Evolutionary conservation across 805 yeast species (phyloP), one percentile per base, ranked within the genome.

Genomic region (Saccharomyces mikatae): DNA sequence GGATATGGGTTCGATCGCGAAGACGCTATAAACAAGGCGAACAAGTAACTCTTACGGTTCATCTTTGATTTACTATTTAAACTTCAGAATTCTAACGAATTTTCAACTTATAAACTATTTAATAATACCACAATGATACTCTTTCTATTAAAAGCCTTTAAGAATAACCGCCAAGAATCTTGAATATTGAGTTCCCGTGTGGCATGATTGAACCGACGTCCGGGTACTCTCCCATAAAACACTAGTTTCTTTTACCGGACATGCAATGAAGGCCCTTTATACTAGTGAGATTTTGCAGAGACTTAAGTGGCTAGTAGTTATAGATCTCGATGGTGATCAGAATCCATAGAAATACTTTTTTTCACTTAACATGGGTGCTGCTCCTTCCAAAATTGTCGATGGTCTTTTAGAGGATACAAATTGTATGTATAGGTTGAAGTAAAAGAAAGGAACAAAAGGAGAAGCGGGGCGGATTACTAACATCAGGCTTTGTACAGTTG

Each of bases 341-440:
- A 26, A 28, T 44, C 29, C n/a, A n/a, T 31, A 31, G 46, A 31
- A 49, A 46, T 17, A 49, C 4, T 41, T 11, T 32, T 31, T 26
- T 41, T 36, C 9, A 4, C 30, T 27, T 21, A 52, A 52, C 21
- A 82, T 82, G 89, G 89, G 89, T 46, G 76, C 77, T 9, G 76
- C 80, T 24, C 79, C 85, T 6, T 82, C 88, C 13, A 82, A 76
- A 59, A 66, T 79, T 36, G 71, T 89, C 56, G 94, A 87, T 56
- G 80, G 81, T 59, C 77, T 89, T 26, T 80, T 87, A 62, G 91
- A 86, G 67, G 92, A 90, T 26, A 87, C 96, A 8, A 85, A 84
- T 69, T 89, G 83, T 79, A 70, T 57, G 82, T 72, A 41, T n/a
- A 31, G 2, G 9, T 22, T 36, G 51, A 32, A 28, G 26, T 27